These are phyloP conservation scores for Rozella allomycis DNA, from an alignment of 371 early-diverging fungal genomes.

Conservation along the genomic window DNA sequence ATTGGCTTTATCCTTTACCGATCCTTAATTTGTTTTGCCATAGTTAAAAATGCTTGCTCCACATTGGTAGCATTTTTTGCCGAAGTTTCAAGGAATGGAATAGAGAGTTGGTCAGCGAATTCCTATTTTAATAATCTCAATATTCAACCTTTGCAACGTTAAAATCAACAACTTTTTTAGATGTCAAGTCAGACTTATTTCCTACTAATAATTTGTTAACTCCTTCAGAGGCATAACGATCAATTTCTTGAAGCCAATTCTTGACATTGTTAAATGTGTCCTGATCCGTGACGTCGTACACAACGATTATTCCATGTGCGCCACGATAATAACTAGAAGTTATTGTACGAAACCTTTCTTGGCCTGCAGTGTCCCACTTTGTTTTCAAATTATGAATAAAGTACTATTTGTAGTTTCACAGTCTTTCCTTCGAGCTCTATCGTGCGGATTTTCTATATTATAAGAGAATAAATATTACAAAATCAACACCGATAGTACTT, in stretches of 20 bases:
- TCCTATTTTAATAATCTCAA: slow-evolving; percentile 16
- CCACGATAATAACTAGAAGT: slow-evolving; percentile 98
- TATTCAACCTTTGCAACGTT: slow-evolving; percentile 22
- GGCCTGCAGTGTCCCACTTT: slow-evolving; percentile 99
- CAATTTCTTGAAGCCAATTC: slow-evolving; percentile 96
- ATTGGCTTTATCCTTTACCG: no score
- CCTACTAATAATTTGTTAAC: slow-evolving; percentile 96
- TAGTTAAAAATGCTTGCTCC: slow-evolving; percentile 88
- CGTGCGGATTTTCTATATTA: slow-evolving; percentile 82
- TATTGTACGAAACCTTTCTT: slow-evolving; percentile 96
- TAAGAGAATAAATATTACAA: slow-evolving; percentile 3
- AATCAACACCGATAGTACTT: slow-evolving; percentile 62
- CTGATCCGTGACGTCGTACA: slow-evolving; percentile 96
- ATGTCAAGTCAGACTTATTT: slow-evolving; percentile 89
- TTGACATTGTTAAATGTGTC: slow-evolving; percentile 89
- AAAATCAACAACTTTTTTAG: slow-evolving; percentile 47
- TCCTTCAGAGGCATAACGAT: slow-evolving; percentile 85
- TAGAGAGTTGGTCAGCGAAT: slow-evolving; percentile 61
- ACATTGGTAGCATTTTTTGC: slow-evolving; percentile 93
- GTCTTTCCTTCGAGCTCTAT: slow-evolving; percentile 64
- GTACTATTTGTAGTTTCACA: slow-evolving; percentile 84
- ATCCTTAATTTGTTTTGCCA: slow-evolving; percentile 56
- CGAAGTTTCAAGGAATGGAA: slow-evolving; percentile 83
- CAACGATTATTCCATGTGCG: slow-evolving; percentile 93
- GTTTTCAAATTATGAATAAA: no score